Evolutionary conservation across 2,329 filamentous ascomycete genomes (phyloP).

Genomic region (Ophidiomyces ophidiicola): DNA sequence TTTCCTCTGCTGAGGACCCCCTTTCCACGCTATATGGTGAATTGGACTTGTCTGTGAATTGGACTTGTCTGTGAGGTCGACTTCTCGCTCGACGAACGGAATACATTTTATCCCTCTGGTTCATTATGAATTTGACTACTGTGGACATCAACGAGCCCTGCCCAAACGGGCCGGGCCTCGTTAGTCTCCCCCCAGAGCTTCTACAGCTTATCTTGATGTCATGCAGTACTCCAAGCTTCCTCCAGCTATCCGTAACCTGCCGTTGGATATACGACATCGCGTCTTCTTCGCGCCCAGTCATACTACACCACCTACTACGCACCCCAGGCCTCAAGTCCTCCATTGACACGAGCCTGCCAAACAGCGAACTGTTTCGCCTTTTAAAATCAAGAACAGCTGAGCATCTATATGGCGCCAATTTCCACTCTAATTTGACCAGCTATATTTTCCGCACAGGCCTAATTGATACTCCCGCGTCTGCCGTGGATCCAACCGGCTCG

Average conservation of each 20-base stretch:
- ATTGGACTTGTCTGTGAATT: too few species aligned
- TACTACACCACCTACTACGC: constrained; percentile 27
- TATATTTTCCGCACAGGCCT: constrained; percentile 20
- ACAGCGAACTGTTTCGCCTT: constrained; percentile 22
- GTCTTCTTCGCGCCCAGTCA: constrained; percentile 24
- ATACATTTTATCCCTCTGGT: too few species aligned
- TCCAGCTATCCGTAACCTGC: constrained; percentile 29
- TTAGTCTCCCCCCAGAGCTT: constrained; percentile 33
- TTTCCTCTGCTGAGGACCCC: too few species aligned
- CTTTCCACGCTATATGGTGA: too few species aligned
- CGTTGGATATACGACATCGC: constrained; percentile 27
- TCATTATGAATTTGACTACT: too few species aligned
- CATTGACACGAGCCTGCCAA: constrained; percentile 16
- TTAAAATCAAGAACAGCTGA: constrained; percentile 23
- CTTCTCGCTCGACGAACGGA: too few species aligned
- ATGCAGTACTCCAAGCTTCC: constrained; percentile 26
- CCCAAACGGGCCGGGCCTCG: constrained; percentile 14
- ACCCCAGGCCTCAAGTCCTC: constrained; percentile 24
- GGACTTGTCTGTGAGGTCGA: too few species aligned
- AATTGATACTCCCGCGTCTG: constrained; percentile 27
- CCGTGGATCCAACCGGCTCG: constrained; percentile 11
- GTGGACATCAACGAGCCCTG: too few species aligned
- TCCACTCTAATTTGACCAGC: constrained; percentile 22
- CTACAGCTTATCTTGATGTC: constrained; percentile 28
- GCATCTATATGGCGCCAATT: constrained; percentile 29